Conservation (phyloP, 2,329 filamentous ascomycete species). For the Microdochium paspali region DNA sequence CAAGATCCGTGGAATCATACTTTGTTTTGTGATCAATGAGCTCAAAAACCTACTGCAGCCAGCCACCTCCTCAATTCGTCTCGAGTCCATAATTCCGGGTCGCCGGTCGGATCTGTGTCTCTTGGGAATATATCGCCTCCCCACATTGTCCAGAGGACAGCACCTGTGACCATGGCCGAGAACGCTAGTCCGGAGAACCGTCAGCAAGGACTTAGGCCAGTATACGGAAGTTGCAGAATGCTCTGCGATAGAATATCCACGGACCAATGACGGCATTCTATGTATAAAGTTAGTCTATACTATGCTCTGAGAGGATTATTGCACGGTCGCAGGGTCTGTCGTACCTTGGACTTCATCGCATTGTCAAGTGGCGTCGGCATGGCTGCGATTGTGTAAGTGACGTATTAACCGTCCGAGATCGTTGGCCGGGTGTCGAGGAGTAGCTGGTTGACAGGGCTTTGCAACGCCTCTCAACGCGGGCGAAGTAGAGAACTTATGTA, state of each 20-base stretch:
- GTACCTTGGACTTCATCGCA: conserved; percentile 60
- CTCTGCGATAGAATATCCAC: conserved; percentile 1
- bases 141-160: conserved; percentile 77
- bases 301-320: neutral
- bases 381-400: conserved; percentile 12
- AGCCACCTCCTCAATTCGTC: conserved; percentile 79
- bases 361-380: conserved; percentile 65
- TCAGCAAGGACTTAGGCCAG: conserved; percentile 9
- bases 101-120: conserved; percentile 65
- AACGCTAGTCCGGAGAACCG: conserved; percentile 49
- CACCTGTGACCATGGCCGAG: conserved; percentile 70
- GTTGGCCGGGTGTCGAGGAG: conserved; percentile 1
- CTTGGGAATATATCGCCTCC: conserved; percentile 76
- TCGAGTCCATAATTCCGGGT: conserved; percentile 62
- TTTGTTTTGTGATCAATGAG: neutral
- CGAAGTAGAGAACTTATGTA: neutral
- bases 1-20: neutral
- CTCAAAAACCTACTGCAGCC: conserved; percentile 51
- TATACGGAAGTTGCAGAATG: neutral
- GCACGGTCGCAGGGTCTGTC: conserved; percentile 2
- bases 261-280: conserved; percentile 64
- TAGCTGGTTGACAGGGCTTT: too few relatives aligned
- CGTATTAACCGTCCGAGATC: conserved; percentile 1
- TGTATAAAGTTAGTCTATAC: conserved; percentile 6
- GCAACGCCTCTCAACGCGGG: too few relatives aligned